These are phyloP conservation scores for Leccinum ponderosum DNA, from an alignment of 1,284 basidiomycete species.

Conservation along the genomic window DNA sequence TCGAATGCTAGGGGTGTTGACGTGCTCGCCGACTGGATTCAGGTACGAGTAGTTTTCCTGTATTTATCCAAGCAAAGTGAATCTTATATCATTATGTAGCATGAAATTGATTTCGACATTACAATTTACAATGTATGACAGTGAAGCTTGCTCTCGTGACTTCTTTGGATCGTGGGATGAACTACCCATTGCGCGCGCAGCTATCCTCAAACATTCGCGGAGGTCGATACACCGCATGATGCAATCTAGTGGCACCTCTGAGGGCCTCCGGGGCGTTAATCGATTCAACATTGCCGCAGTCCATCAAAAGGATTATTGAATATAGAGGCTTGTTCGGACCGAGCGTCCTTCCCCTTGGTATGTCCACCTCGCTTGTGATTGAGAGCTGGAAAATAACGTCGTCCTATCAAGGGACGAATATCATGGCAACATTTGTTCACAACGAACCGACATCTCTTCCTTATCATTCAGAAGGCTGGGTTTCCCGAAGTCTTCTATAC, in stretches of 20 bases:
- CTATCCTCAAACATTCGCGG: constrained; percentile 87
- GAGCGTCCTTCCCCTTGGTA: constrained; percentile 82
- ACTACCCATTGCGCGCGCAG: constrained; percentile 66
- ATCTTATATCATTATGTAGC: constrained; percentile 41
- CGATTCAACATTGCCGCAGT: constrained; percentile 86
- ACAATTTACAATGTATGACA: constrained; percentile 50
- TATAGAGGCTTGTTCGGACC: constrained; percentile 85
- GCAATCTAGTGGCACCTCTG: constrained; percentile 91
- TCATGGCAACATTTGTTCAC: constrained; percentile 98
- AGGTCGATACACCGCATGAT: constrained; percentile 96
- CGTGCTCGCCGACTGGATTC: constrained; percentile 82
- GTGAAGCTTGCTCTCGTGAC: constrained; percentile 46
- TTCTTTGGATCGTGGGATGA: constrained; percentile 58
- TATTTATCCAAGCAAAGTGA: background rate
- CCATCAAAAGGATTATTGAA: constrained; percentile 88
- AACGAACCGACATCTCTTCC: constrained; percentile 96
- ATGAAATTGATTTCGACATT: constrained; percentile 67
- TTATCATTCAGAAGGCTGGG: constrained; percentile 88
- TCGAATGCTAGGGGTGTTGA: constrained; percentile 86
- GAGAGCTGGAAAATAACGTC: constrained; percentile 7
- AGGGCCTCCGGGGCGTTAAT: constrained; percentile 92
- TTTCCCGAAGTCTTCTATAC: constrained; percentile 90
- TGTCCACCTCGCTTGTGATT: constrained; percentile 1
- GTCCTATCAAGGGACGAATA: constrained; percentile 76
- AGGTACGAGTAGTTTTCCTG: constrained; percentile 48